Percentiles rank a stretch among this genome's conserved stretches.
Evolutionary conservation across 1,284 basidiomycete genomes (phyloP).

Genomic region (Ceratobasidium sp.): DNA sequence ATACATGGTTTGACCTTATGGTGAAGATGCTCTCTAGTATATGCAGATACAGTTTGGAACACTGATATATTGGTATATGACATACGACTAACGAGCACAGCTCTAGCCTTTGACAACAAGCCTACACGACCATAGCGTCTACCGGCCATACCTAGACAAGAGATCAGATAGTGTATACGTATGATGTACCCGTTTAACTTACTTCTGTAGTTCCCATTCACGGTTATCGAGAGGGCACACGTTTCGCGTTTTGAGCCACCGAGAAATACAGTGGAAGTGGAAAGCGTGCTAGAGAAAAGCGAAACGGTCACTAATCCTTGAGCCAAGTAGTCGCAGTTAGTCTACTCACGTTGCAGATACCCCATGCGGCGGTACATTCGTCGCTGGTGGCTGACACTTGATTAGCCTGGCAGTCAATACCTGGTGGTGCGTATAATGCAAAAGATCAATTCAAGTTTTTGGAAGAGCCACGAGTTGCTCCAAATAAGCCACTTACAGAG

Average conservation of each 20-base stretch:
- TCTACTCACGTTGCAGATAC: slow-evolving; percentile 91
- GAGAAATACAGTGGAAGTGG: slow-evolving; percentile 99
- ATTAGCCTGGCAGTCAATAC: slow-evolving; percentile 99
- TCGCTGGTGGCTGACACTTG: slow-evolving; percentile 96
- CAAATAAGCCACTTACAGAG: slow-evolving; percentile 72
- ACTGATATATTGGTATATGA: not conserved
- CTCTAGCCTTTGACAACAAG: not conserved
- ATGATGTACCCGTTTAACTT: slow-evolving; percentile 52
- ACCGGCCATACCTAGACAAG: slow-evolving; percentile 34
- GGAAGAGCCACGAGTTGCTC: not conserved
- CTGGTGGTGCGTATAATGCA: slow-evolving; percentile 59
- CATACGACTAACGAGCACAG: not conserved
- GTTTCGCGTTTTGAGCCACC: slow-evolving; percentile 99
- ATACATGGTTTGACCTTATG: not conserved
- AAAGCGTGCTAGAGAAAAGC: slow-evolving; percentile 84
- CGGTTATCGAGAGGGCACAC: slow-evolving; percentile 98
- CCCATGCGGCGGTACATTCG: slow-evolving; percentile 99
- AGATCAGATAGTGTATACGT: not conserved
- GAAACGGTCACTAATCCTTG: not conserved
- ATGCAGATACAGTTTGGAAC: not conserved
- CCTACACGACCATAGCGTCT: not conserved
- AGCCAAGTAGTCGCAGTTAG: slow-evolving; percentile 6
- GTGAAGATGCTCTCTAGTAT: not conserved
- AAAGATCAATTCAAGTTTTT: not conserved
- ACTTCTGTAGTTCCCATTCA: slow-evolving; percentile 96